A percentile compares a stretch with the other conserved stretches of the same genome.
phyloP scores from a whole-genome alignment of 495 filamentous ascomycete species.

The Penicillium canariense region DNA sequence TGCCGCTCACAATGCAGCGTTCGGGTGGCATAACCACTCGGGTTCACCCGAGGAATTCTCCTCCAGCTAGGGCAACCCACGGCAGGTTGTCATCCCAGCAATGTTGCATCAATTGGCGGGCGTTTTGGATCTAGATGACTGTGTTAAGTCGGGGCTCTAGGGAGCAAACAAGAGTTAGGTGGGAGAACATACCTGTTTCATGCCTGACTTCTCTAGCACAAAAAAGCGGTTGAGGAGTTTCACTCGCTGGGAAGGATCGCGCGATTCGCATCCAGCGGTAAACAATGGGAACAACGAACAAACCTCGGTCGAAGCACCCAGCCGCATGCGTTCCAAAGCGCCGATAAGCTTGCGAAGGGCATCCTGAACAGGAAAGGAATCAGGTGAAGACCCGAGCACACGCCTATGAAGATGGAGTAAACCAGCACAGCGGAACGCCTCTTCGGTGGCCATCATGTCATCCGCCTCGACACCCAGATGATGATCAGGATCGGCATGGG shows the following conservation, averaged over 20 bases:
- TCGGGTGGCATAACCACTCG: background rate
- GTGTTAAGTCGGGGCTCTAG: background rate
- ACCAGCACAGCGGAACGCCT: conserved; percentile 78
- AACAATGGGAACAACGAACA: conserved; percentile 83
- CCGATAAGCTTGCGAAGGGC: conserved; percentile 63
- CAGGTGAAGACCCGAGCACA: conserved; percentile 58
- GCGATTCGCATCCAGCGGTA: conserved; percentile 75
- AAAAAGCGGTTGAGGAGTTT: conserved; percentile 67
- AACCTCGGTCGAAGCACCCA: conserved; percentile 68
- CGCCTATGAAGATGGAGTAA: conserved; percentile 74
- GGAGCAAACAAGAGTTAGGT: background rate
- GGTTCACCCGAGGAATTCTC: conserved; percentile 43
- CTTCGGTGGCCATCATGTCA: conserved; percentile 76
- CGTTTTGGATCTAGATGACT: conserved; percentile 39
- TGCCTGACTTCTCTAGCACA: conserved; percentile 68
- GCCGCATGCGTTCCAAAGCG: conserved; percentile 59
- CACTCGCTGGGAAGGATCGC: conserved; percentile 50
- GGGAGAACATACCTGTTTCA: conserved; percentile 65
- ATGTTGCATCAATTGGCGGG: conserved; percentile 43
- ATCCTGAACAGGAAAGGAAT: conserved; percentile 57
- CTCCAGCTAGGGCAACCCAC: conserved; percentile 42
- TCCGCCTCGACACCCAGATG: conserved; percentile 31
- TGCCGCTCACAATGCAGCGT: background rate
- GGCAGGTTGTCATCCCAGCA: conserved; percentile 44
- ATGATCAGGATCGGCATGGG: conserved; percentile 34